Evolutionary conservation across 129 eudicot species (phyloP), one percentile per base, ranked within the genome.

Genomic region (Tagetes patula): DNA sequence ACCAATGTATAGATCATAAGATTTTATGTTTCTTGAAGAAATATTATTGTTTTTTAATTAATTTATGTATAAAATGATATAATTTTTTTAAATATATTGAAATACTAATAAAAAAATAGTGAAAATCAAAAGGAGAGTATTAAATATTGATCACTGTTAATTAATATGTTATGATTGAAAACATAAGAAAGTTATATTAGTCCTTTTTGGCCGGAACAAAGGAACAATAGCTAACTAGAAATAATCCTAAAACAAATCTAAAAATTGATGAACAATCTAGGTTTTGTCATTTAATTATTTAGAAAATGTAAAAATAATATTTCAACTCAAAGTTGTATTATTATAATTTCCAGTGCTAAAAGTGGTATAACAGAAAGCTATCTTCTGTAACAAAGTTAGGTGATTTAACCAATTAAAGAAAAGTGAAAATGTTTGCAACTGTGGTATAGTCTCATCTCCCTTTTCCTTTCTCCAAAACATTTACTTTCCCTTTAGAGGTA

Each of bases 381-480:
- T 34, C 40, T 72, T 31, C 56, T 42, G 66, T 41, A 54, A 72
- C 65, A 79, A 78, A 43, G 77, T 79, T 65, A 54, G 67, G 67
- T 64, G 43, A 72, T 65, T 42, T 72, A 72, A 54, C 78, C 82
- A 79, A 53, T 63, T 72, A 72, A 56, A 79, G 82, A 79, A 78
- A 78, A 71, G 68, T 72, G 75, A 65, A 72, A 79, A 65, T 43
- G 74, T 63, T 68, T 61, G 77, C 41, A 78, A 45, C 55, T 63
- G 72, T 64, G 61, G 20, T 40, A 78, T 20, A 78, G 78, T 72
- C 78, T 72, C 60, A 56, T 34, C 65, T 64, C 41, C 60, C 82
- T 79, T 72, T 79, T 37, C 69, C 73, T 54, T 71, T 72, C 40
- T 65, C 67, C 82, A 65, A 65, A 65, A 42, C 73, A 72, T 53